Conservation (phyloP, 495 filamentous ascomycete species). For the Halenospora varia region DNA sequence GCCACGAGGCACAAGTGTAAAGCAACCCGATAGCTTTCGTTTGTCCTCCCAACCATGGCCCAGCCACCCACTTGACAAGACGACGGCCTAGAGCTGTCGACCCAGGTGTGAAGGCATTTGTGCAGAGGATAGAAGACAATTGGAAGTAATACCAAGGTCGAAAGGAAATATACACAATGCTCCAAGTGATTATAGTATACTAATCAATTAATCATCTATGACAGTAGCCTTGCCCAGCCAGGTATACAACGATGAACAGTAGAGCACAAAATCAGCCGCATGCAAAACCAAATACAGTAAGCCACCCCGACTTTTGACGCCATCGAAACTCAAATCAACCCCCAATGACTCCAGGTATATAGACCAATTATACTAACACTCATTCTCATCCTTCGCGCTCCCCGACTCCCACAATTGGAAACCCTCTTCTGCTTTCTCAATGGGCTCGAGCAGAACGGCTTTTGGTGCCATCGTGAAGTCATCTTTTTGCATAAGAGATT, state of each 20-base stretch:
- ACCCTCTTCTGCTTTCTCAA: constrained; percentile 47
- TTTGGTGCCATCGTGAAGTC: constrained; percentile 29
- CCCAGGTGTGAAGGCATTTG: too few species aligned
- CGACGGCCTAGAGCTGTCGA: too few species aligned
- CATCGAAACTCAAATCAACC: neutral
- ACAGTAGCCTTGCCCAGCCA: neutral
- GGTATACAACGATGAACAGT: neutral
- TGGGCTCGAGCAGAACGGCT: constrained; percentile 43
- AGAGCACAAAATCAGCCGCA: neutral
- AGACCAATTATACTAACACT: neutral
- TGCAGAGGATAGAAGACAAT: too few species aligned
- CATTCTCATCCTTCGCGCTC: constrained; percentile 39
- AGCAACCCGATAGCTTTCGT: too few species aligned
- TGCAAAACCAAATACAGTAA: neutral
- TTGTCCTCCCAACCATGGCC: too few species aligned
- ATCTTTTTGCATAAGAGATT: constrained; percentile 44
- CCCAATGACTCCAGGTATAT: neutral
- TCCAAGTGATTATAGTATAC: too few species aligned
- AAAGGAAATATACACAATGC: too few species aligned
- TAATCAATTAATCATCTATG: neutral
- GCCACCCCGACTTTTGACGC: neutral
- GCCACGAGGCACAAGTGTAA: too few species aligned
- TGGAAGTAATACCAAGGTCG: too few species aligned
- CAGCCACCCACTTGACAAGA: too few species aligned
- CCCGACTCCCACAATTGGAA: constrained; percentile 66